phyloP scores from a whole-genome alignment of 495 filamentous ascomycete genomes.

The Penicillium psychrofluorescens region DNA sequence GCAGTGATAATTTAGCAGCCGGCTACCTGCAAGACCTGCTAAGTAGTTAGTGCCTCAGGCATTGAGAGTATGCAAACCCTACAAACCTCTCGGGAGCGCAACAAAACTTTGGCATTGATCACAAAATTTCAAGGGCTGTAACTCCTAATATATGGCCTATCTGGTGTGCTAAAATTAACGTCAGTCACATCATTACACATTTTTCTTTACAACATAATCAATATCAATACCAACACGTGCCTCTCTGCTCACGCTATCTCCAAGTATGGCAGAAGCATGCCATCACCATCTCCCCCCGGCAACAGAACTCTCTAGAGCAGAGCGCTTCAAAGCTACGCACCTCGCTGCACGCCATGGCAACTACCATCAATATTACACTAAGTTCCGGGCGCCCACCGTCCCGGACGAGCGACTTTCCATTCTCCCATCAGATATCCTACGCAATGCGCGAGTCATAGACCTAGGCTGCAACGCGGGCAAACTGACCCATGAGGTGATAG shows the following conservation, averaged over 20 bases:
- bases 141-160: slow-evolving; percentile 6
- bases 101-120: slow-evolving; percentile 7
- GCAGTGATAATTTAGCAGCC: slow-evolving; percentile 1
- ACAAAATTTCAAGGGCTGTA: slow-evolving; percentile 10
- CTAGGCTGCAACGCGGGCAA: slow-evolving; percentile 23
- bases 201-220: slow-evolving; percentile 8
- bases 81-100: slow-evolving; percentile 7
- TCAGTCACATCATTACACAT: slow-evolving; percentile 4
- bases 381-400: slow-evolving; percentile 19
- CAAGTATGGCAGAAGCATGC: slow-evolving; percentile 17
- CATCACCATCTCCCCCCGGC: slow-evolving; percentile 3
- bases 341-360: slow-evolving; percentile 24
- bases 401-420: slow-evolving; percentile 23
- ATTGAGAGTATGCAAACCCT: slow-evolving; percentile 10
- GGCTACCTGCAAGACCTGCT: background rate
- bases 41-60: slow-evolving; percentile 8
- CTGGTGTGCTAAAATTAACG: slow-evolving; percentile 5
- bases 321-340: slow-evolving; percentile 25
- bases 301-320: slow-evolving; percentile 20
- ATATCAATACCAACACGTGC: slow-evolving; percentile 5
- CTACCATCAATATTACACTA: slow-evolving; percentile 25
- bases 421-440: slow-evolving; percentile 20
- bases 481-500: slow-evolving; percentile 20
- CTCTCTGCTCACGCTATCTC: slow-evolving; percentile 5
- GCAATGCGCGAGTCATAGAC: slow-evolving; percentile 20